Conservation (phyloP, 768 basidiomycete genomes). For the Trametes gibbosa region DNA sequence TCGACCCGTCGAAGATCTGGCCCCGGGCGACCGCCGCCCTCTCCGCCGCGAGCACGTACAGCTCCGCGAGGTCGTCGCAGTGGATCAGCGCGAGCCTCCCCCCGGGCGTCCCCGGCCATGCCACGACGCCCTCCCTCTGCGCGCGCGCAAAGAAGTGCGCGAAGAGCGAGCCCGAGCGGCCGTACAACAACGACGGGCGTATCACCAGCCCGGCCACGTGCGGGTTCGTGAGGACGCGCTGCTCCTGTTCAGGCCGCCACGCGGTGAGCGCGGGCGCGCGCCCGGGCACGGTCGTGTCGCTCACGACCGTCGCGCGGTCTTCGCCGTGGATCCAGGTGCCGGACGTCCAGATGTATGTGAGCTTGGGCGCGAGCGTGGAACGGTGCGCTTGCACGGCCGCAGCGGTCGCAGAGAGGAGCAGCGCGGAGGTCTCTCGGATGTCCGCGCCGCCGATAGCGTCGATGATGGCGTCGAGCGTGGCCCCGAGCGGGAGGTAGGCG, state of each 20-base stretch:
- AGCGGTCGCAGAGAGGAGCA: constrained; percentile 27
- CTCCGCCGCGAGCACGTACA: constrained; percentile 41
- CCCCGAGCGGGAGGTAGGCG: constrained; percentile 28
- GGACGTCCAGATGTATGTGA: constrained; percentile 45
- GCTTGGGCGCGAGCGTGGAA: constrained; percentile 34
- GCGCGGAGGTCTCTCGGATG: constrained; percentile 21
- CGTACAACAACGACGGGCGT: constrained; percentile 44
- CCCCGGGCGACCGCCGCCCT: constrained; percentile 36
- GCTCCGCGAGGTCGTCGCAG: constrained; percentile 44
- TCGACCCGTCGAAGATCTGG: constrained; percentile 40
- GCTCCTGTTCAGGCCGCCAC: constrained; percentile 37
- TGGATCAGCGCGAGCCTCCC: constrained; percentile 38
- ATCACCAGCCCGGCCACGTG: constrained; percentile 44
- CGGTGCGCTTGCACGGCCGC: constrained; percentile 28
- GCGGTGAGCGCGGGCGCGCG: constrained; percentile 27
- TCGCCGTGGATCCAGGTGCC: constrained; percentile 47
- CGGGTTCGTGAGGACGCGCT: constrained; percentile 28
- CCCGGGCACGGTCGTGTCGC: constrained; percentile 35
- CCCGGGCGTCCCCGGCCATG: constrained; percentile 36
- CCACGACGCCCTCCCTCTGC: constrained; percentile 29
- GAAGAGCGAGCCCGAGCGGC: constrained; percentile 38
- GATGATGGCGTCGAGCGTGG: constrained; percentile 35
- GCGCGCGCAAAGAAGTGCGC: constrained; percentile 33
- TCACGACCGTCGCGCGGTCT: constrained; percentile 30
- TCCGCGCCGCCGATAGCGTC: constrained; percentile 29